Base-by-base conservation (phyloP, 2,329 filamentous ascomycete species). In the Botryotinia convoluta region DNA sequence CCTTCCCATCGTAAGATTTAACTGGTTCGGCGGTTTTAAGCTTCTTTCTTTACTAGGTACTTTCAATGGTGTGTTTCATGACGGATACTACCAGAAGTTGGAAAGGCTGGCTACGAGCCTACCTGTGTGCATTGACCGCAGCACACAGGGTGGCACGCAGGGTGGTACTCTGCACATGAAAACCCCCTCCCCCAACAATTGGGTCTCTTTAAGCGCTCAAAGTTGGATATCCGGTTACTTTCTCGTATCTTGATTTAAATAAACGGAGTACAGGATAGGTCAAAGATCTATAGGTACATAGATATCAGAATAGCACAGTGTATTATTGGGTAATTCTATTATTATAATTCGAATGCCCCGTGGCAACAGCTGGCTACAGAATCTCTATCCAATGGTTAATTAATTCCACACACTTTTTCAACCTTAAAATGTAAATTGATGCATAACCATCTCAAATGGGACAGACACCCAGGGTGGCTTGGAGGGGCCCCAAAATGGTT, bases 91-190 rank as follows among this genome's bases (percentile, higher is more conserved):
- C n/a, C 39, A 70, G 26, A 45, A 62, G n/a, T 61, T 61, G 51
- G 37, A 69, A 57, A 69, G 67, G 67, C 67, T 59, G 51, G 51
- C 51, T 57, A n/a, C 26, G 26, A 54, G 51, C n/a, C n/a, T 57
- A 57, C n/a, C 51, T 29, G 37, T 57, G 26, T 32, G 51, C 45
- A 54, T 54, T 39, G 37, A 63, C 61, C 37, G n/a, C 51, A 32
- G 51, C n/a, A 48, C 42, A 44, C 42, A 44, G 42, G 16, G 42
- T 44, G 42, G 42, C 42, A 54, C 51, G 51, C 51, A 54, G 51
- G 48, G 48, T 54, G 48, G 14, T 18, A 29, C 51, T 57, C 51
- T 57, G 37, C 6, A 45, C 39, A 63, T 44, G 20, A 5, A 44
- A 44, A 63, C 18, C 26, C 39, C 39, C 18, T 32, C 16, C 39